Evolutionary conservation across 352 stramenopile species (phyloP), one percentile per base, ranked within the genome.

Genomic region (Phytophthora kernoviae): DNA sequence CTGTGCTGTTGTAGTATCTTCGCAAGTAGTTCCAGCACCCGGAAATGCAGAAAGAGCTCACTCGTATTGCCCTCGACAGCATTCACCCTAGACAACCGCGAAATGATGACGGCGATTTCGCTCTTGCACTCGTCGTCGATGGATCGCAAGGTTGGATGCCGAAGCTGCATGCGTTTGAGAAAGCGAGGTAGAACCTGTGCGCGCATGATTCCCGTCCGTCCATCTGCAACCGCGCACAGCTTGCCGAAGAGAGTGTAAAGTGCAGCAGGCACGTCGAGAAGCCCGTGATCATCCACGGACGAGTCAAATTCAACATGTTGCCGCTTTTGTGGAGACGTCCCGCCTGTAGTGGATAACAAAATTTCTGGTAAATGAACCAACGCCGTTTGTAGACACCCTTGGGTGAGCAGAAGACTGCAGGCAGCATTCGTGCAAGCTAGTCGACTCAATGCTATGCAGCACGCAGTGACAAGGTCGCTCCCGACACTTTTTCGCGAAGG

Each of bases 141-240:
- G 0, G 44, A 57, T 37, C 26, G 57, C 0, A 30, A 58, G 1
- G 17, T 50, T 20, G 32, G 15, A 47, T 84, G 54, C 0, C 46
- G 52, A 6, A 90, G 58, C 43, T 94, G 82, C 8, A 92, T 64
- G 0, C 84, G 81, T 49, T 90, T 90, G n/a, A 94, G 70, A 14
- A 91, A 53, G 2, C 82, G 77, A 51, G 82, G 80, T 0, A 94
- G 48, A 0, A 90, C 70, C 20, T 91, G 84, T 11, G 81, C 69
- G 42, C 72, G 68, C 69, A 90, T 81, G 20, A 94, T 56, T 1
- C 74, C 82, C 9, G 51, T 66, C 24, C 81, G 61, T 5, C 84
- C 84, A 18, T 90, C 79, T 1, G 74, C 57, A 24, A 94, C 71
- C 5, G 70, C 67, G 68, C 84, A 91, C 0, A 94, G 59, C 39